phyloP scores from a whole-genome alignment of 2,329 filamentous ascomycete species.

The Pseudocercospora vitis region DNA sequence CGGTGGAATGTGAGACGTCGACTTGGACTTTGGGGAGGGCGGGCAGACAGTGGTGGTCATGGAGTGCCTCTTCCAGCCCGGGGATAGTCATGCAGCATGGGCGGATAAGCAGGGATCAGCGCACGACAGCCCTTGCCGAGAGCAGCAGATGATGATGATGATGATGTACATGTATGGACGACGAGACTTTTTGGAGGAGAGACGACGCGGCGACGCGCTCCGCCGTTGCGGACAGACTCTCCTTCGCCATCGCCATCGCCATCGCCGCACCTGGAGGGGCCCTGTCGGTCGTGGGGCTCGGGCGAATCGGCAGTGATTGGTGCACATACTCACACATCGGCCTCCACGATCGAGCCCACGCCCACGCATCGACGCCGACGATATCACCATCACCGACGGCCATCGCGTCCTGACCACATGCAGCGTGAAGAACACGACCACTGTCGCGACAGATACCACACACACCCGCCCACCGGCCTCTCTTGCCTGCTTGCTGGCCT shows the following conservation, averaged over 20 bases:
- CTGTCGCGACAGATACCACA: no score
- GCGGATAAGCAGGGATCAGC: constrained; percentile 18
- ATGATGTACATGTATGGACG: no score
- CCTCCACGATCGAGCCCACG: not conserved
- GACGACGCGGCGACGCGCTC: not conserved
- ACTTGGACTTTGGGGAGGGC: no score
- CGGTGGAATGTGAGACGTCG: constrained; percentile 1
- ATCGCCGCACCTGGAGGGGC: no score
- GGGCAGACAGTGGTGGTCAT: constrained; percentile 10
- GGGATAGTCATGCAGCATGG: not conserved
- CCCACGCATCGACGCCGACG: not conserved
- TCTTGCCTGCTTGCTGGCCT: not conserved
- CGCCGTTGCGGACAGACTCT: not conserved
- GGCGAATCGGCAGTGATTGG: no score
- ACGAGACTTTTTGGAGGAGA: not conserved
- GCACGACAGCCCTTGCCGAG: not conserved
- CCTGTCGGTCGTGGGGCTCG: no score
- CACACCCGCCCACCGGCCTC: not conserved
- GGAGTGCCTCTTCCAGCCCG: constrained; percentile 6
- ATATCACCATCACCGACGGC: not conserved
- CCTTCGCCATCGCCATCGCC: constrained; percentile 4
- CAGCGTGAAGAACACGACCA: not conserved
- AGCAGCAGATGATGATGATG: not conserved
- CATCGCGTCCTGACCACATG: not conserved
- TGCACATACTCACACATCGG: not conserved